A percentile compares a stretch with the other conserved stretches of the same genome.
Evolutionary conservation across 164 flowering plant genomes (phyloP).

Genomic region (Houttuynia cordata): DNA sequence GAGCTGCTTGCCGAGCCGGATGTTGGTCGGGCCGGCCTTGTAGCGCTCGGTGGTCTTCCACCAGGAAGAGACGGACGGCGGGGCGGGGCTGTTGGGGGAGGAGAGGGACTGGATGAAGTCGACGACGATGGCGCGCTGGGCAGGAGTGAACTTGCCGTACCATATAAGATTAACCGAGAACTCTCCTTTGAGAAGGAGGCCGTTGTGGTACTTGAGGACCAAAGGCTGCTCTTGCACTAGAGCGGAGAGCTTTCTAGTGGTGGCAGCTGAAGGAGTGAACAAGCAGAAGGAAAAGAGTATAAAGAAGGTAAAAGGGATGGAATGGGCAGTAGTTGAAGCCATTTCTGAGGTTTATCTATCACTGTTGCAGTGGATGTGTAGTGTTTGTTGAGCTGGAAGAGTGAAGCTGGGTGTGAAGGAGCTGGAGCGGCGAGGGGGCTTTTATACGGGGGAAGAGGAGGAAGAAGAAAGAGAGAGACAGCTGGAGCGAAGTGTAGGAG

Average conservation of each 20-base stretch:
- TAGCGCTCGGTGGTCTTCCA: constrained; percentile 46
- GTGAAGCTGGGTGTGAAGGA: neutral
- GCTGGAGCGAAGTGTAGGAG: neutral
- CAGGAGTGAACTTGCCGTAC: constrained; percentile 21
- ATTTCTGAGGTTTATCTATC: neutral
- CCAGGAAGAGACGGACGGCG: constrained; percentile 56
- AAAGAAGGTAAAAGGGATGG: neutral
- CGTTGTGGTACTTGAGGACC: constrained; percentile 17
- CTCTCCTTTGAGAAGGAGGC: constrained; percentile 16
- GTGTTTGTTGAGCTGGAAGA: too few species aligned
- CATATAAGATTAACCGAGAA: constrained; percentile 20
- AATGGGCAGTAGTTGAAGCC: neutral
- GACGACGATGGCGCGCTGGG: constrained; percentile 15
- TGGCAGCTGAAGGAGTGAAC: neutral
- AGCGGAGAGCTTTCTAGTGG: constrained; percentile 5
- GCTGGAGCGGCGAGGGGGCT: neutral
- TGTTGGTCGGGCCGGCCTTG: constrained; percentile 20
- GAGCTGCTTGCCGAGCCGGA: constrained; percentile 30
- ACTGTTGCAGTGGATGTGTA: too few species aligned
- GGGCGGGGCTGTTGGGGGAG: neutral
- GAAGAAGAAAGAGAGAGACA: neutral
- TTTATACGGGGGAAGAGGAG: neutral
- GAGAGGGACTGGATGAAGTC: neutral
- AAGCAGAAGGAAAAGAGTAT: neutral
- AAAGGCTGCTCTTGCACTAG: constrained; percentile 5